phyloP scores from a whole-genome alignment of 2,329 filamentous ascomycete species.

The Clonostachys chloroleuca region DNA sequence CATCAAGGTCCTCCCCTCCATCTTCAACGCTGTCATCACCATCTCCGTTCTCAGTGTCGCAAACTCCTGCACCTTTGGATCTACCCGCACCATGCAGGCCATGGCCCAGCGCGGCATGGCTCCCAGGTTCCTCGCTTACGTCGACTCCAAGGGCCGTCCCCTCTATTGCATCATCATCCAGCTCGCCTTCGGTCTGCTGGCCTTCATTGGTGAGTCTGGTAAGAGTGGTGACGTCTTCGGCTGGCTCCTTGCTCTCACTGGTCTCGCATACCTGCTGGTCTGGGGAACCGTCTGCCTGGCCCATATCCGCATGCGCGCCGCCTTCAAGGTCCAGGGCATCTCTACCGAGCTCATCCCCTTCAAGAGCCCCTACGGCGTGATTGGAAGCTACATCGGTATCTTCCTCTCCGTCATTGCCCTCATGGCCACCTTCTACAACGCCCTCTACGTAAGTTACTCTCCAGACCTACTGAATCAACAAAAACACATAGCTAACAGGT shows the following conservation, averaged over 20 bases:
- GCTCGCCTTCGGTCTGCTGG: slow-evolving; percentile 45
- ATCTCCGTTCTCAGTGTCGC: slow-evolving; percentile 55
- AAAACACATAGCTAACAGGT: too few species aligned
- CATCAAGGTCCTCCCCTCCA: slow-evolving; percentile 44
- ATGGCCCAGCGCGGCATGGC: slow-evolving; percentile 56
- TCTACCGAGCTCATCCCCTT: slow-evolving; percentile 65
- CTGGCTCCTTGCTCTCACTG: slow-evolving; percentile 64
- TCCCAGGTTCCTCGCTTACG: slow-evolving; percentile 49
- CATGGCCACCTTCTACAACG: background rate
- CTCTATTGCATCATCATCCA: slow-evolving; percentile 41
- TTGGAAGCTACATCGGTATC: background rate
- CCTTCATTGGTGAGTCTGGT: slow-evolving; percentile 37
- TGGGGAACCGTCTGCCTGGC: slow-evolving; percentile 67
- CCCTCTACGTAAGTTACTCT: too few species aligned
- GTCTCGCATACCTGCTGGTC: slow-evolving; percentile 60
- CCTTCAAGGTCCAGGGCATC: slow-evolving; percentile 59
- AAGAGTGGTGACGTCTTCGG: slow-evolving; percentile 49
- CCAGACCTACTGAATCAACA: too few species aligned
- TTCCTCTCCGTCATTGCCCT: background rate
- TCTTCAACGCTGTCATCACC: slow-evolving; percentile 57
- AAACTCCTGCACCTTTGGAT: slow-evolving; percentile 55
- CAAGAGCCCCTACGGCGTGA: slow-evolving; percentile 5
- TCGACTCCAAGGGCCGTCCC: slow-evolving; percentile 54
- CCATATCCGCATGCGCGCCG: slow-evolving; percentile 65
- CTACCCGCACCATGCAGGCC: slow-evolving; percentile 54